Evolutionary conservation across 805 yeast species (phyloP).

Genomic region (Sungouiella blattae): DNA sequence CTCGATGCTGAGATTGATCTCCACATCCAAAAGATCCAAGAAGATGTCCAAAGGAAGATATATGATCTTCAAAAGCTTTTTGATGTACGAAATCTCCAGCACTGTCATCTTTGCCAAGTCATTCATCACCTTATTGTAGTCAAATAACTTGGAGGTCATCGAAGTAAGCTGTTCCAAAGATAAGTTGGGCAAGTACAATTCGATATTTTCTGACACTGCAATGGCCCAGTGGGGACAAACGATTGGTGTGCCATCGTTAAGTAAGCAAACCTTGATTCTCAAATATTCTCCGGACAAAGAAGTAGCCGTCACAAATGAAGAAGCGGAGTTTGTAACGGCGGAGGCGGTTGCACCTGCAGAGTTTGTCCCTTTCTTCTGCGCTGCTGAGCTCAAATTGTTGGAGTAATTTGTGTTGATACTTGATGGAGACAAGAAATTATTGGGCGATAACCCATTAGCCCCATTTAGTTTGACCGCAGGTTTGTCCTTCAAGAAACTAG

Average conservation of each 20-base stretch:
- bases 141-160: slow-evolving; percentile 37
- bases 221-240: slow-evolving; percentile 69
- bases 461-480: slow-evolving; percentile 28
- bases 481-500: slow-evolving; percentile 50
- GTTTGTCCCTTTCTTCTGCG: slow-evolving; percentile 3
- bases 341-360: neutral
- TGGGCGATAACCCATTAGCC: slow-evolving; percentile 41
- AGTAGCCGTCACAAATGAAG: slow-evolving; percentile 85
- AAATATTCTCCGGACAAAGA: slow-evolving; percentile 81
- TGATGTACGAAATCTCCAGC: slow-evolving; percentile 37
- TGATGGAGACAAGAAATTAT: slow-evolving; percentile 37
- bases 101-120: slow-evolving; percentile 37
- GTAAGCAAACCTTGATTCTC: slow-evolving; percentile 62
- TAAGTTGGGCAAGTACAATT: slow-evolving; percentile 59
- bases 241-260: slow-evolving; percentile 83
- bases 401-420: slow-evolving; percentile 15
- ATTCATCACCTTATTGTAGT: slow-evolving; percentile 35
- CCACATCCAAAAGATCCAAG: slow-evolving; percentile 51
- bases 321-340: slow-evolving; percentile 14
- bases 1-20: slow-evolving; percentile 68
- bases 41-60: slow-evolving; percentile 61
- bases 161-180: slow-evolving; percentile 43
- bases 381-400: neutral
- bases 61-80: slow-evolving; percentile 42
- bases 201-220: slow-evolving; percentile 47